Evolutionary conservation across 352 stramenopile genomes (phyloP), one percentile per base, ranked within the genome.

Genomic region (Phytophthora pseudosyringae): DNA sequence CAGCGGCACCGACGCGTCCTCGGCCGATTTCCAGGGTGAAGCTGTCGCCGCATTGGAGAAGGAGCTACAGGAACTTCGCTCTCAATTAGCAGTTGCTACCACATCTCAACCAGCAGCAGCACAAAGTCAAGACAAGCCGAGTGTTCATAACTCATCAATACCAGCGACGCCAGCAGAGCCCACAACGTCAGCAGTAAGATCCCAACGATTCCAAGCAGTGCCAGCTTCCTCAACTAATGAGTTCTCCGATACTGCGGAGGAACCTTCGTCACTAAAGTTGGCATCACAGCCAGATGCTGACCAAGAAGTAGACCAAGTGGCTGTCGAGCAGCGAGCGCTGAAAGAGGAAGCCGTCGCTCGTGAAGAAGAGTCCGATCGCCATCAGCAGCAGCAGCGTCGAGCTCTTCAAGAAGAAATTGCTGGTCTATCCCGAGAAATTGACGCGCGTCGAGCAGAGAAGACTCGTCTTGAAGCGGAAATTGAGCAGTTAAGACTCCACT

Each of bases 401-500:
- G 28, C 16, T 11, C 46, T 75, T 48, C 47, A 67, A 45, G 44
- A 45, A 26, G 60, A 67, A 40, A 88, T 89, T 25, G 13, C 41
- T 2, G 10, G 38, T n/a, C 32, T 90, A 38, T 58, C 63, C 0
- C 38, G 43, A 8, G 79, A 91, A 44, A 77, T 89, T 31, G 68
- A 71, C 2, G n/a, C 48, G 13, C 73, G 78, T 12, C 50, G 50
- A 18, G 52, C 56, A 0, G 83, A 90, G 50, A 90, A 90, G 48
- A 49, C 49, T 7, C 51, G 40, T 8, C 61, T 93, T n/a, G 81
- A 93, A 65, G 48, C 47, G 21, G 60, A 90, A 43, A 90, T 91
- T 32, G 81, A 93, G 60, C 73, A 90, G 41, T 61, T 91, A 6
- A 67, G 69, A 9, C 50, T 87, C 40, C 81, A 91, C 21, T 57